Evolutionary conservation across 257 asterid species (phyloP).

Genomic region (Lycium barbarum): DNA sequence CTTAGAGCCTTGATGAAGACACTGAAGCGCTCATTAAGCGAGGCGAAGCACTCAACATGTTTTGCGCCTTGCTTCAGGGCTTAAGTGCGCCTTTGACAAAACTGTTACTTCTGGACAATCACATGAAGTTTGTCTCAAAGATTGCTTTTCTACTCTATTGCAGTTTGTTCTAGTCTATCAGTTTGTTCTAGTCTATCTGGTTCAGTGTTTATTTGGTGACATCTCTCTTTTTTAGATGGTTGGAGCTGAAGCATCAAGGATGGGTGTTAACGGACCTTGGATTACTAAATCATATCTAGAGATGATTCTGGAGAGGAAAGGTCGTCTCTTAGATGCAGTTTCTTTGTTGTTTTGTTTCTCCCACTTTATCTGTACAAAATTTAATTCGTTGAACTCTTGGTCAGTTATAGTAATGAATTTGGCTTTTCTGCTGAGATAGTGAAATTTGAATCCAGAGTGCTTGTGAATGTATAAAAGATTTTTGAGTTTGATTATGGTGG

Average conservation of each 20-base stretch:
- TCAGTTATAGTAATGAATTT: constrained; percentile 6
- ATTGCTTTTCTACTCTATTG: background rate
- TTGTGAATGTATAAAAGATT: constrained; percentile 7
- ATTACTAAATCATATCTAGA: constrained; percentile 97
- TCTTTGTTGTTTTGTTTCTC: constrained; percentile 23
- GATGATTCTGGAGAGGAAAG: constrained; percentile 94
- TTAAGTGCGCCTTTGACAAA: too few species aligned
- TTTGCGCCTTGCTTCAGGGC: too few species aligned
- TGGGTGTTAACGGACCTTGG: constrained; percentile 93
- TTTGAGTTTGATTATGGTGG: constrained; percentile 18
- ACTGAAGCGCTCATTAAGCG: too few species aligned
- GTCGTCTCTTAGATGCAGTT: constrained; percentile 49
- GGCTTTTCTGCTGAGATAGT: background rate
- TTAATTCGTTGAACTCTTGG: constrained; percentile 15
- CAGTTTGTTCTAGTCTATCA: background rate
- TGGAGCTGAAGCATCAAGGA: constrained; percentile 86
- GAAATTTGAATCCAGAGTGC: background rate
- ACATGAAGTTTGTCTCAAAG: background rate
- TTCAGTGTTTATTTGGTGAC: background rate
- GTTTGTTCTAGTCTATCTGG: background rate
- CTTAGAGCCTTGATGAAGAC: too few species aligned
- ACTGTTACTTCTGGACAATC: background rate
- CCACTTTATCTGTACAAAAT: constrained; percentile 20
- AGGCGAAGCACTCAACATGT: too few species aligned
- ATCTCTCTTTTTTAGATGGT: constrained; percentile 66